Percentiles rank a stretch among this genome's conserved stretches.
Evolutionary conservation across 495 filamentous ascomycete genomes (phyloP).

Genomic region (Ramalina peruviana): DNA sequence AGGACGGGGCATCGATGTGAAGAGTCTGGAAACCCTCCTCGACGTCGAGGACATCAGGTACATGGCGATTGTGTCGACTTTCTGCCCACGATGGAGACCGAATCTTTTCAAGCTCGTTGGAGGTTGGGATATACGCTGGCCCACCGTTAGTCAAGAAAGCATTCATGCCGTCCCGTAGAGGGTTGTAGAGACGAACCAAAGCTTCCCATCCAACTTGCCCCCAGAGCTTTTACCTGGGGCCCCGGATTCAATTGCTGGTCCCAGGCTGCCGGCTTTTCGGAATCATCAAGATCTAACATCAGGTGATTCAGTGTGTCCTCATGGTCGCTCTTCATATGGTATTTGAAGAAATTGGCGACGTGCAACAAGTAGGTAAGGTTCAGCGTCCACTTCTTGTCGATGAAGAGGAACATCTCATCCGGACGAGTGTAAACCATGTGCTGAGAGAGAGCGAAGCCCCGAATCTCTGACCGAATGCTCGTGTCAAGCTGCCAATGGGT

Average conservation of each 20-base stretch:
- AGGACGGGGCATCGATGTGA: slow-evolving; percentile 3
- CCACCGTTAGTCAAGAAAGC: slow-evolving; percentile 6
- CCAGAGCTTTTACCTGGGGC: not conserved
- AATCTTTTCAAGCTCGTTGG: slow-evolving; percentile 12
- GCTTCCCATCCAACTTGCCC: slow-evolving; percentile 8
- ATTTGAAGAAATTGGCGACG: slow-evolving; percentile 18
- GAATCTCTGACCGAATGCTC: not conserved
- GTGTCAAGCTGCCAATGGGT: slow-evolving; percentile 7
- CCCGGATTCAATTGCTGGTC: not conserved
- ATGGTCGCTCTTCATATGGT: slow-evolving; percentile 11
- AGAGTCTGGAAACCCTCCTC: slow-evolving; percentile 14
- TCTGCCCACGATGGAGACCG: not conserved
- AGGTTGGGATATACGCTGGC: slow-evolving; percentile 26
- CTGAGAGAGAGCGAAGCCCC: slow-evolving; percentile 9
- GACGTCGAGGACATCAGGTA: slow-evolving; percentile 7
- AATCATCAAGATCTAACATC: slow-evolving; percentile 5
- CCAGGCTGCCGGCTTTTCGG: slow-evolving; percentile 12
- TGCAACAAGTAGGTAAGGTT: slow-evolving; percentile 11
- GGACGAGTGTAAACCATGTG: slow-evolving; percentile 10
- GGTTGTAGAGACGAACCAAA: slow-evolving; percentile 4
- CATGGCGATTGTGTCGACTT: not conserved
- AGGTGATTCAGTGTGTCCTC: slow-evolving; percentile 10
- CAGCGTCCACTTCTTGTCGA: slow-evolving; percentile 2
- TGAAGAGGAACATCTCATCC: slow-evolving; percentile 4
- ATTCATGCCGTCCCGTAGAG: not conserved